Base-by-base conservation (phyloP, 1,284 basidiomycete genomes). In the Cutaneotrichosporon sp. region DNA sequence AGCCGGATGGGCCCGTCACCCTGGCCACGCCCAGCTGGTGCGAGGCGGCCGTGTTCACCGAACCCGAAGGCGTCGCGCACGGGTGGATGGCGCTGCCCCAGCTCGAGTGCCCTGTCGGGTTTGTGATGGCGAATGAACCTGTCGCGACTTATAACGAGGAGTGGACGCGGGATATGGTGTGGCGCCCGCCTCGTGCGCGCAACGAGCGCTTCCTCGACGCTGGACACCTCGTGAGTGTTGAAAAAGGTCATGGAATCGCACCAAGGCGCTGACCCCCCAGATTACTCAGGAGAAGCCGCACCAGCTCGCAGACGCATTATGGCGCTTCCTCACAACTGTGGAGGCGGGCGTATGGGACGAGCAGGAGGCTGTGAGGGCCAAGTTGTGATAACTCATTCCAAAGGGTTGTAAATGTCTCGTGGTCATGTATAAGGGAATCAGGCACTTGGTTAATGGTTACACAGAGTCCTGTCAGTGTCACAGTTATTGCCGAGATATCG, bases 261-360 rank as follows among this genome's bases (percentile, higher is more conserved):
- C n/a, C n/a, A n/a, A n/a, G n/a, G n/a, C n/a, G n/a, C n/a, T n/a
- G n/a, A n/a, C n/a, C n/a, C n/a, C n/a, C n/a, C 52, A 66, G 65
- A 53, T 70, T 35, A 59, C 63, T 4, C 70, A 72, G 39, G 70
- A 72, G 52, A 59, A 60, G 31, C 70, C 70, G 2, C 59, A 61
- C 16, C 54, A 57, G 17, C 35, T 67, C 5, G 70, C 65, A 16
- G 61, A 69, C 37, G 61, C 62, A 14, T 41, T 72, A 11, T 59
- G 57, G 52, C 54, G 67, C 1, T 68, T 68, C 47, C 38, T 69
- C 16, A 54, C 62, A 2, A 59, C 58, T 20, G 42, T 63, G 12
- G 38, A 37, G 4, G 42, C 34, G 1, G 55, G 55, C 9, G 46
- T 44, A 42, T 57, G 55, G 55, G 49, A 51, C 43, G 27, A 31